These are phyloP conservation scores for Sphaerulina vaccinii DNA, from an alignment of 2,329 filamentous ascomycete species.

Conservation along the genomic window DNA sequence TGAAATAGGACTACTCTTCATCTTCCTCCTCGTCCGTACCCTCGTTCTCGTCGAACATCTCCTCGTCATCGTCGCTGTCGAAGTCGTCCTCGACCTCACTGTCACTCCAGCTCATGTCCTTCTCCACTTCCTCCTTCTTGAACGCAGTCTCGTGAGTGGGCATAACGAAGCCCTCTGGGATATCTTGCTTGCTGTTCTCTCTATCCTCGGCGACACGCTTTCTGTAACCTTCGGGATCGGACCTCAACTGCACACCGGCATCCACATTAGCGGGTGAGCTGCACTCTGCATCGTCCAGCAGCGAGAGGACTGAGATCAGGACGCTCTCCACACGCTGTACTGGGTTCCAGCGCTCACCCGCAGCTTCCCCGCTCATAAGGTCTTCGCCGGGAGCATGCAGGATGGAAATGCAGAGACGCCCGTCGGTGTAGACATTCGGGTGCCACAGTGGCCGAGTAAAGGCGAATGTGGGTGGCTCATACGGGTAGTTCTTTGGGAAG, in stretches of 20 bases:
- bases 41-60: slow-evolving; percentile 59
- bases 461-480: slow-evolving; percentile 82
- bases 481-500: slow-evolving; percentile 87
- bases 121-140: slow-evolving; percentile 54
- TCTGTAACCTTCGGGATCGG: slow-evolving; percentile 68
- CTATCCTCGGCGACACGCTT: slow-evolving; percentile 67
- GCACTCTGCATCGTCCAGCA: slow-evolving; percentile 92
- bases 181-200: slow-evolving; percentile 71
- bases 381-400: slow-evolving; percentile 90
- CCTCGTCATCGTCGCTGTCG: slow-evolving; percentile 62
- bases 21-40: slow-evolving; percentile 38
- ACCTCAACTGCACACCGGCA: slow-evolving; percentile 80
- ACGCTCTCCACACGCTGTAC: slow-evolving; percentile 94
- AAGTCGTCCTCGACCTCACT: slow-evolving; percentile 65
- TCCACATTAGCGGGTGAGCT: slow-evolving; percentile 94
- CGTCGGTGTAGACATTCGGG: slow-evolving; percentile 90
- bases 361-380: slow-evolving; percentile 83
- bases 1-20: slow-evolving; percentile 10
- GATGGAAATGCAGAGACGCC: slow-evolving; percentile 93
- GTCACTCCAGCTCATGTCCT: slow-evolving; percentile 71
- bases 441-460: slow-evolving; percentile 81
- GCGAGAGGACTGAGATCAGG: slow-evolving; percentile 83
- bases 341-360: slow-evolving; percentile 90
- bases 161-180: slow-evolving; percentile 77
- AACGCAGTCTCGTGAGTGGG: slow-evolving; percentile 68